Evolutionary conservation across 345 rosid genomes (phyloP).

Genomic region (Dimocarpus longan): DNA sequence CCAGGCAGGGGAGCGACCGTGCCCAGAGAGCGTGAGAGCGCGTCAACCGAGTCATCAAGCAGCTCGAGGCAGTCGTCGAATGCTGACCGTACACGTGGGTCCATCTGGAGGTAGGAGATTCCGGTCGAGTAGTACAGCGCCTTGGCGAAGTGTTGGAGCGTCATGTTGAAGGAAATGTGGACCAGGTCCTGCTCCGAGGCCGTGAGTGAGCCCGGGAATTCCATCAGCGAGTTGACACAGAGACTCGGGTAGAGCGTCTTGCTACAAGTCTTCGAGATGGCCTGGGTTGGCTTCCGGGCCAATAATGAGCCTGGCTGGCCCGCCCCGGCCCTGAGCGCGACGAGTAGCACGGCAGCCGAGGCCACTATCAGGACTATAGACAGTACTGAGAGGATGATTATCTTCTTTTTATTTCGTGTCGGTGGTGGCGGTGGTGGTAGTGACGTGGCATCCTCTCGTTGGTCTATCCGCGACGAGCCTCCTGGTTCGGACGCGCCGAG

Average conservation of each 20-base stretch:
- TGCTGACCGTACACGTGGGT: constrained; percentile 64
- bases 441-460: constrained; percentile 21
- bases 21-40: constrained; percentile 68
- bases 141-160: constrained; percentile 74
- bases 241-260: constrained; percentile 64
- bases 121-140: constrained; percentile 68
- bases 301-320: constrained; percentile 10
- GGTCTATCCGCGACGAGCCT: constrained; percentile 24
- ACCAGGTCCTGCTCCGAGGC: constrained; percentile 72
- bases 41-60: constrained; percentile 79
- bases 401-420: constrained; percentile 34
- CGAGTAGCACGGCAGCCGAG: constrained; percentile 53
- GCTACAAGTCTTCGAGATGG: constrained; percentile 70
- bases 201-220: constrained; percentile 61
- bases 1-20: constrained; percentile 37
- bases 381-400: constrained; percentile 48
- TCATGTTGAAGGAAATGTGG: constrained; percentile 93
- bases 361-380: constrained; percentile 52
- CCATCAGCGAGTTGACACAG: constrained; percentile 69
- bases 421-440: neutral
- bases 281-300: constrained; percentile 64
- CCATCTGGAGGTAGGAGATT: constrained; percentile 62
- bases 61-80: constrained; percentile 91
- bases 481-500: constrained; percentile 41
- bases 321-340: constrained; percentile 38